These are phyloP conservation scores for Fusarium hostae DNA, from an alignment of 2,329 filamentous ascomycete species.

Conservation along the genomic window DNA sequence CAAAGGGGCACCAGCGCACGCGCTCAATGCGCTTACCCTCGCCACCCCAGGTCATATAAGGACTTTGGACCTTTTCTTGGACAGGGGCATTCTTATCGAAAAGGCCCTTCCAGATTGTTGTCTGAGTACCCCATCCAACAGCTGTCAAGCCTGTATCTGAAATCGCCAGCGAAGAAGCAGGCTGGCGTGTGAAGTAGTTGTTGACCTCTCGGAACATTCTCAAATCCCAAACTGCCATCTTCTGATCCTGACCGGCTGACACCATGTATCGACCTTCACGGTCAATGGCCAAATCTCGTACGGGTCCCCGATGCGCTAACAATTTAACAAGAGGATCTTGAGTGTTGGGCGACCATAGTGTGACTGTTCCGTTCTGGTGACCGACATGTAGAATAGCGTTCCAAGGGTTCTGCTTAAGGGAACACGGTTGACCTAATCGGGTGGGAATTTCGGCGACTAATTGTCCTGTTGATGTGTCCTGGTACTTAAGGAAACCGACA, in stretches of 20 bases:
- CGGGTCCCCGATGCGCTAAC: conserved; percentile 87
- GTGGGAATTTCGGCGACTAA: conserved; percentile 88
- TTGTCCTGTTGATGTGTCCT: conserved; percentile 93
- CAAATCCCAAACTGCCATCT: conserved; percentile 96
- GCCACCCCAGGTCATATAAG: conserved; percentile 93
- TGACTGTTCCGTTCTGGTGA: conserved; percentile 94
- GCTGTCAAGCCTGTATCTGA: conserved; percentile 90
- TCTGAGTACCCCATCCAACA: conserved; percentile 89
- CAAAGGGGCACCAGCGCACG: conserved; percentile 91
- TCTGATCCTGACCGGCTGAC: conserved; percentile 86
- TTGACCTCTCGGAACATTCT: conserved; percentile 94
- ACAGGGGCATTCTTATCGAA: conserved; percentile 78
- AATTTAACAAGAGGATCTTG: conserved; percentile 89
- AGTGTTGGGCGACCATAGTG: conserved; percentile 94
- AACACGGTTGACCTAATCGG: conserved; percentile 82
- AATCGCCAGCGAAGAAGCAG: conserved; percentile 85
- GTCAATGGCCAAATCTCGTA: conserved; percentile 86
- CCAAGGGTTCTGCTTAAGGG: conserved; percentile 87
- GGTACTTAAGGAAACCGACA: conserved; percentile 89
- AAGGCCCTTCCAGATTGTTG: conserved; percentile 90
- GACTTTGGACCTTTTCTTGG: conserved; percentile 83
- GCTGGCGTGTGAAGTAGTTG: conserved; percentile 85
- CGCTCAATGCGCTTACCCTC: conserved; percentile 84
- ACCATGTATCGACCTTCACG: conserved; percentile 96
- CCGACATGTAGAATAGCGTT: conserved; percentile 94